These are phyloP conservation scores for Trichomonascaceae sp. DNA, from an alignment of 1,139 yeast species.

Conservation along the genomic window DNA sequence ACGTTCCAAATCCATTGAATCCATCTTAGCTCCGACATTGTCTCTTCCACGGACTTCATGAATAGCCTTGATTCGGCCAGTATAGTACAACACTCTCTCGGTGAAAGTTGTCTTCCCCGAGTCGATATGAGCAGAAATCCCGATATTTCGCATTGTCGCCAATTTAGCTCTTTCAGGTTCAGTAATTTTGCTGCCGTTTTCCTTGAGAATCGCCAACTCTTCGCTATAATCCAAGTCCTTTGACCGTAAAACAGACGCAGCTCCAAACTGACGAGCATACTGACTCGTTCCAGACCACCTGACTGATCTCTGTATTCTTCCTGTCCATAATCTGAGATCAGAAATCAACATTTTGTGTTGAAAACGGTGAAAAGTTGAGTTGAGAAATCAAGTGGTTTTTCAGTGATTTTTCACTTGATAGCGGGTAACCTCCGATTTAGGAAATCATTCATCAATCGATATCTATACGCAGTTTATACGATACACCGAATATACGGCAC, in stretches of 20 bases:
- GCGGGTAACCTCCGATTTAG: neutral
- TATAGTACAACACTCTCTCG: slow-evolving; percentile 91
- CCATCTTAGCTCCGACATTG: slow-evolving; percentile 98
- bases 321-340: neutral
- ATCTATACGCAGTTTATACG: neutral
- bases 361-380: neutral
- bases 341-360: neutral
- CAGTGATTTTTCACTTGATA: neutral
- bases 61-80: slow-evolving; percentile 95
- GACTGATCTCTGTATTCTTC: neutral
- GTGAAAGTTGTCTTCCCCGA: slow-evolving; percentile 97
- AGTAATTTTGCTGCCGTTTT: slow-evolving; percentile 45
- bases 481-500: no score
- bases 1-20: slow-evolving; percentile 94
- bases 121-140: slow-evolving; percentile 96
- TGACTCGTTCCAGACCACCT: neutral
- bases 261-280: neutral
- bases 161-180: slow-evolving; percentile 54
- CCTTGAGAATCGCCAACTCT: slow-evolving; percentile 29
- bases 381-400: neutral
- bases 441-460: neutral
- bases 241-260: neutral
- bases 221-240: slow-evolving; percentile 25
- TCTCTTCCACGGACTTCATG: slow-evolving; percentile 98
- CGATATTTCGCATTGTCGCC: slow-evolving; percentile 76